These are phyloP conservation scores for Neonectria neomacrospora DNA, from an alignment of 2,329 filamentous ascomycete genomes.

Conservation along the genomic window DNA sequence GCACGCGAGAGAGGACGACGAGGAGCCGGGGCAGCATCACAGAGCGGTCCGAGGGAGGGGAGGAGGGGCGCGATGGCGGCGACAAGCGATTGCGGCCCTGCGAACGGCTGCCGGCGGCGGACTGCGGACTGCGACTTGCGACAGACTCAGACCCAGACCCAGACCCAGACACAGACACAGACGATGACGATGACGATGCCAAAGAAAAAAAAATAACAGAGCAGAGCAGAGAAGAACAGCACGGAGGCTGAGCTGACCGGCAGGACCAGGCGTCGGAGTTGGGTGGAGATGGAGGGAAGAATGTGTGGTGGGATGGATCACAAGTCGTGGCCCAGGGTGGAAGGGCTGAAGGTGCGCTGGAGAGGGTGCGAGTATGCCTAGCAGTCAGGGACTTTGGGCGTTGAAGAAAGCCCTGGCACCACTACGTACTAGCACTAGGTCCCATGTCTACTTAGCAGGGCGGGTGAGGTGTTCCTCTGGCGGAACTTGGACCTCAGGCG, in stretches of 20 bases:
- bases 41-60: slow-evolving; percentile 1
- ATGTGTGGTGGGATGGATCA: slow-evolving; percentile 28
- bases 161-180: background rate
- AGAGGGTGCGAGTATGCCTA: slow-evolving; percentile 8
- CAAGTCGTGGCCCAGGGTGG: slow-evolving; percentile 21
- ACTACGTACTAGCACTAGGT: background rate
- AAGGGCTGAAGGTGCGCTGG: slow-evolving; percentile 19
- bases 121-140: background rate
- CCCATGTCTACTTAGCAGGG: background rate
- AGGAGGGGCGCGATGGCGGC: background rate
- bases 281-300: slow-evolving; percentile 23
- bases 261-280: background rate
- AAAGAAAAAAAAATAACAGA: background rate
- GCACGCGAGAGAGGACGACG: slow-evolving; percentile 24
- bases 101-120: no score
- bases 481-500: background rate
- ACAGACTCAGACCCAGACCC: background rate
- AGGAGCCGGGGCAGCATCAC: slow-evolving; percentile 26
- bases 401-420: background rate
- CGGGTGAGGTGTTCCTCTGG: background rate
- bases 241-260: background rate
- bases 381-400: background rate
- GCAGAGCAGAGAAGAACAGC: slow-evolving; percentile 1
- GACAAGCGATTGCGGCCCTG: background rate
- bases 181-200: slow-evolving; percentile 1